Evolutionary conservation across 2,329 filamentous ascomycete species (phyloP).

Genomic region (Fusarium sp.): DNA sequence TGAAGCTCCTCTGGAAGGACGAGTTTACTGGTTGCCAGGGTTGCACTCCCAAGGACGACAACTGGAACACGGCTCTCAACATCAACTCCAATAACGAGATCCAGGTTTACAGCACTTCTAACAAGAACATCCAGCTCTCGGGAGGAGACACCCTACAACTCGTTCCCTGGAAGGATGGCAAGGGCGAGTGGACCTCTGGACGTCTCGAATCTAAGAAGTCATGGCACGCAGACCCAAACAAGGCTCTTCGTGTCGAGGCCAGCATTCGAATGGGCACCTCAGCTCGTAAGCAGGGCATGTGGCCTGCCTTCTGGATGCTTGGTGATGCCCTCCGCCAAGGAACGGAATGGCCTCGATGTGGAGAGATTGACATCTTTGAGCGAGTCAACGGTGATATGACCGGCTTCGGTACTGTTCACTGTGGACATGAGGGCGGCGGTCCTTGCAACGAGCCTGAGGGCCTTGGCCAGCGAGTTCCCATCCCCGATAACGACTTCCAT

Average conservation of each 20-base stretch:
- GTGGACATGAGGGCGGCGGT: conserved; percentile 56
- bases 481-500: conserved; percentile 62
- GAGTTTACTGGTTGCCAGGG: conserved; percentile 57
- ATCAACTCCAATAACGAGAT: conserved; percentile 62
- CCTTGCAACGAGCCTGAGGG: conserved; percentile 61
- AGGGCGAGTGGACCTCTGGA: conserved; percentile 60
- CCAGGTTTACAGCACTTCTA: conserved; percentile 58
- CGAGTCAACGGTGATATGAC: conserved; percentile 58
- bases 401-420: conserved; percentile 62
- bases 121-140: conserved; percentile 61
- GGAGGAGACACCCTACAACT: conserved; percentile 64
- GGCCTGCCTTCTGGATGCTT: conserved; percentile 66
- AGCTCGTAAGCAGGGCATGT: conserved; percentile 59
- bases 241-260: conserved; percentile 57
- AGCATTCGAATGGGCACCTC: conserved; percentile 57
- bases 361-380: conserved; percentile 64
- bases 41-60: conserved; percentile 49
- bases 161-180: conserved; percentile 56
- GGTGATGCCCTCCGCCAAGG: conserved; percentile 60
- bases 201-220: conserved; percentile 60
- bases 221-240: conserved; percentile 57
- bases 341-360: conserved; percentile 60
- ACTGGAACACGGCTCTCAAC: conserved; percentile 60
- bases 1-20: conserved; percentile 59
- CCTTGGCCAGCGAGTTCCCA: conserved; percentile 48